Evolutionary conservation across 805 yeast species (phyloP), one percentile per base, ranked within the genome.

Genomic region (Starmerella vitae): DNA sequence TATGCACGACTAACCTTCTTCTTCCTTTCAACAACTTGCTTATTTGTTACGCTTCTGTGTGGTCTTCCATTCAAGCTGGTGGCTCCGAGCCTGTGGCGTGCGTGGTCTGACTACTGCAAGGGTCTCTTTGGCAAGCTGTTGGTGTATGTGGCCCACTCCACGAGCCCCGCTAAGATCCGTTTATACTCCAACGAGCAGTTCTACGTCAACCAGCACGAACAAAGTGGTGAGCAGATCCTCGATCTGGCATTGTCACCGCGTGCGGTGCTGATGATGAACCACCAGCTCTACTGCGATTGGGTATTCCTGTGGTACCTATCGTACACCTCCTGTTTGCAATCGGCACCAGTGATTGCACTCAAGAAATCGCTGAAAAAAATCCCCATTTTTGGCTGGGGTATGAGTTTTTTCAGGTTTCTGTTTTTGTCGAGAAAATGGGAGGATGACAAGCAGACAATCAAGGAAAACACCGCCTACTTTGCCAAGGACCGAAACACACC

Each of bases 201-300:
- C 9, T 15, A 15, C 21, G 7, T 6, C n/a, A 7, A 22, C 10
- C 10, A 22, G 12, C 12, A 8, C 7, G 26, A 12, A 7, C 12
- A 7, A 22, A 17, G 30, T 6, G 33, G 20, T 8, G 9, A 9
- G 19, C 18, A 34, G 26, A 34, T 43, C 34, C 36, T 50, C 24
- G 34, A 37, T 31, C 31, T 48, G 18, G 42, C 49, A 10, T 51
- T 77, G 32, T 57, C 64, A 6, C 71, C 70, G 17, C 68, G 74
- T 29, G 67, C 81, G 0, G 68, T 88, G 2, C 56, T 78, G 33
- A 76, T 86, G 26, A 73, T 91, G n/a, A 88, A 88, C 55, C 97
- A 88, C 59, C 96, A 86, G 61, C 78, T 88, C 19, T 88, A 88
- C 57, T 75, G 88, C 3, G 98, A 88, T 57, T 88, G 98, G 98